phyloP scores from a whole-genome alignment of 257 asterid genomes.

The Thymus mandschuricus region DNA sequence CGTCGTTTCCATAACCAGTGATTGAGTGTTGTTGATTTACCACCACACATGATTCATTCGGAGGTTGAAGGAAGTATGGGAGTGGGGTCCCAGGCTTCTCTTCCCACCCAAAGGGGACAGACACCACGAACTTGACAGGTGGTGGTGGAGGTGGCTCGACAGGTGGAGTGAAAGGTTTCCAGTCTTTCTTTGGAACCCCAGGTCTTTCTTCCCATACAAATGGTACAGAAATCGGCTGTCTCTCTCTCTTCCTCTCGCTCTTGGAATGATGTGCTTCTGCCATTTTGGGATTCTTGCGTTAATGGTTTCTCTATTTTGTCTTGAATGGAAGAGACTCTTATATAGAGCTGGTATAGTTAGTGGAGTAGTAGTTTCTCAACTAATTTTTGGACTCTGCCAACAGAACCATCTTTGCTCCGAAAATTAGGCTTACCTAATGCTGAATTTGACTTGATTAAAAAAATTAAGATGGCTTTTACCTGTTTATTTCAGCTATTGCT shows the following conservation, averaged over 20 bases:
- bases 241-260: conserved; percentile 52
- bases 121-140: conserved; percentile 63
- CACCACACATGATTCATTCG: background rate
- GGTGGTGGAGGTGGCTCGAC: conserved; percentile 36
- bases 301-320: conserved; percentile 12
- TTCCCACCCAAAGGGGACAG: conserved; percentile 89
- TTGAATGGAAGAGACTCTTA: conserved; percentile 21
- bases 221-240: conserved; percentile 74
- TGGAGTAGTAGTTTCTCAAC: conserved; percentile 66
- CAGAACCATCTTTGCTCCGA: conserved; percentile 44
- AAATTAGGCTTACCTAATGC: conserved; percentile 67
- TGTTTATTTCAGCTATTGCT: conserved; percentile 26
- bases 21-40: conserved; percentile 12
- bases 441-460: conserved; percentile 17
- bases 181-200: conserved; percentile 76
- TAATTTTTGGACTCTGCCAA: conserved; percentile 51
- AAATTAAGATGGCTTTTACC: conserved; percentile 3
- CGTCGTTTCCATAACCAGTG: conserved; percentile 31
- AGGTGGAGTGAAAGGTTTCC: conserved; percentile 57
- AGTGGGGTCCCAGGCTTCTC: conserved; percentile 90
- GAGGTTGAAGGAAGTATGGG: conserved; percentile 34
- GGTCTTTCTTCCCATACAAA: conserved; percentile 88
- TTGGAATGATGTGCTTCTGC: conserved; percentile 48
- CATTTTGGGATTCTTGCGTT: conserved; percentile 42
- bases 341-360: conserved; percentile 29